phyloP scores from a whole-genome alignment of 352 stramenopile genomes.

The Phytophthora pisi region DNA sequence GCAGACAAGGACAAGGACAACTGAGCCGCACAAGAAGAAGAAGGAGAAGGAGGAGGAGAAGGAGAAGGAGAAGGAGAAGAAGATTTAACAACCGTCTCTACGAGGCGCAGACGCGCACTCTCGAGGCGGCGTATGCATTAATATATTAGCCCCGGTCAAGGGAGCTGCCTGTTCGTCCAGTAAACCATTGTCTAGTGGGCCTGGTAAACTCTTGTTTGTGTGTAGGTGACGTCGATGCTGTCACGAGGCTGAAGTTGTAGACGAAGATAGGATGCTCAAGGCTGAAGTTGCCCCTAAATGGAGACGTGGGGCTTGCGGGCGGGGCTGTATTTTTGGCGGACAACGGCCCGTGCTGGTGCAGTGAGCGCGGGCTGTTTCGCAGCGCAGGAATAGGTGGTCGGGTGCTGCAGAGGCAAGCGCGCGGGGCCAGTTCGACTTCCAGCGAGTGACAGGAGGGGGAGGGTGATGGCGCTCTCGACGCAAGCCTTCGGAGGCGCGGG shows the following conservation, averaged over 20 bases:
- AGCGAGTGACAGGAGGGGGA: not conserved
- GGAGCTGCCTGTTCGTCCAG: not conserved
- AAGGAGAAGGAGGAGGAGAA: not conserved
- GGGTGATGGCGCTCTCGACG: constrained; percentile 30
- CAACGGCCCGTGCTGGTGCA: not conserved
- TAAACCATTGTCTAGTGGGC: not conserved
- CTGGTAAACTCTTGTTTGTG: not conserved
- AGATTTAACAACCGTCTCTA: constrained; percentile 1
- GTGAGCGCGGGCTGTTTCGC: constrained; percentile 5
- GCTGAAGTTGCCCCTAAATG: constrained; percentile 17
- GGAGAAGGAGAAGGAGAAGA: constrained; percentile 1
- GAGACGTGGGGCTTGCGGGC: not conserved
- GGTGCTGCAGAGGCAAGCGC: not conserved
- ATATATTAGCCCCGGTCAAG: constrained; percentile 19
- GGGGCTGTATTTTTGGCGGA: constrained; percentile 14
- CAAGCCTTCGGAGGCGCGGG: constrained; percentile 1
- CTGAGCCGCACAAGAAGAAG: not conserved
- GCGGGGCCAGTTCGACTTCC: constrained; percentile 20
- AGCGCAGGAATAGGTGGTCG: not conserved
- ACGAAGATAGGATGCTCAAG: constrained; percentile 1
- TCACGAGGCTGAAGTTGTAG: not conserved
- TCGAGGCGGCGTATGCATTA: constrained; percentile 27
- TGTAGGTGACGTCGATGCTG: not conserved
- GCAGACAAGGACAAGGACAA: constrained; percentile 8
- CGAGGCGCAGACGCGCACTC: not conserved